A percentile compares a stretch with the other conserved stretches of the same genome.
Evolutionary conservation across 2,329 filamentous ascomycete genomes (phyloP).

Genomic region (Aureobasidium sp.): DNA sequence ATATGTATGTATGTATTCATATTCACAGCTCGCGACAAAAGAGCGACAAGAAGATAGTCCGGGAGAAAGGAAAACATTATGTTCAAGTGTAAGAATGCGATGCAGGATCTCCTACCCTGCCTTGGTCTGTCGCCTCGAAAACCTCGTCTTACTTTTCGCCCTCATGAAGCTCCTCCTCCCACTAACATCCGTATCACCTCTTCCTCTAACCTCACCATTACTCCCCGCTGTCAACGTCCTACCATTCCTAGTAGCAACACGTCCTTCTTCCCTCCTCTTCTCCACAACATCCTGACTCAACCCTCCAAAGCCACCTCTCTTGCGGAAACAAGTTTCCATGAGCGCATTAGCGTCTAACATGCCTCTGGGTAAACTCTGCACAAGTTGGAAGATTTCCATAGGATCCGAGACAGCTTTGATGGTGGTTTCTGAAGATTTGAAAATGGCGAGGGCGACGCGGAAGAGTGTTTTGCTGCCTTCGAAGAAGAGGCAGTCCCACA

Average conservation of each 20-base stretch:
- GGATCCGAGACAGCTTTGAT: slow-evolving; percentile 85
- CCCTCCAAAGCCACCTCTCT: slow-evolving; percentile 75
- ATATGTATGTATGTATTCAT: neutral
- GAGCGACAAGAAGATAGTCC: neutral
- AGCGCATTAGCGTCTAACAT: slow-evolving; percentile 85
- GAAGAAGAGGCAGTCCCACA: slow-evolving; percentile 98
- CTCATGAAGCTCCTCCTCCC: slow-evolving; percentile 22
- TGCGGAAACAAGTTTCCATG: slow-evolving; percentile 83
- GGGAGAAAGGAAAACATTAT: neutral
- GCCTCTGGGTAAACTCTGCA: slow-evolving; percentile 85
- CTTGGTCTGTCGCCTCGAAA: slow-evolving; percentile 17
- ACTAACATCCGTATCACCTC: slow-evolving; percentile 1
- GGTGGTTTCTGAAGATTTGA: slow-evolving; percentile 86
- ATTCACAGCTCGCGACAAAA: neutral
- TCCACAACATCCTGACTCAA: slow-evolving; percentile 87
- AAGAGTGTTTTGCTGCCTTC: slow-evolving; percentile 96
- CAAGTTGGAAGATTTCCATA: slow-evolving; percentile 96
- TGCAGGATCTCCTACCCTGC: neutral
- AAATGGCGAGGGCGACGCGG: slow-evolving; percentile 89
- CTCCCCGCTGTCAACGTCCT: slow-evolving; percentile 1
- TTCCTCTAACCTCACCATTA: neutral
- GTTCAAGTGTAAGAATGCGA: neutral
- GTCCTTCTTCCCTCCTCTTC: slow-evolving; percentile 72
- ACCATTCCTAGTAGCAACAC: slow-evolving; percentile 29
- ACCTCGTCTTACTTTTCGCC: slow-evolving; percentile 19